These are phyloP conservation scores for Glebionis coronaria DNA, from an alignment of 129 eudicot species.

Conservation along the genomic window DNA sequence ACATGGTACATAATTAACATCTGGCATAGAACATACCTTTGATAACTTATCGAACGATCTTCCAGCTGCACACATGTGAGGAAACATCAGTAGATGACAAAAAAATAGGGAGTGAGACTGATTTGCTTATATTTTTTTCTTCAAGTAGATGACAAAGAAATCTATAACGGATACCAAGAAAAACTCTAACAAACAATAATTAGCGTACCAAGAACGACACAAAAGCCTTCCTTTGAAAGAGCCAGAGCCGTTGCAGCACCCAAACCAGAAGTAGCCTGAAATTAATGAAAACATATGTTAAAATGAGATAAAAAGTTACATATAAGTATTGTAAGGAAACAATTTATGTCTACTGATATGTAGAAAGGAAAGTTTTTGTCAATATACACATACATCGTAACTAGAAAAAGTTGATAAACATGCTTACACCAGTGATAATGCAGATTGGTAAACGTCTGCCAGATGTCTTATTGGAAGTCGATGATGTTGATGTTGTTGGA, in stretches of 20 bases:
- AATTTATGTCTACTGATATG: neutral
- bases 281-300: conserved; percentile 10
- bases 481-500: conserved; percentile 23
- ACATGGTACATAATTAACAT: neutral
- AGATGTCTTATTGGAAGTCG: conserved; percentile 11
- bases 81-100: conserved; percentile 30
- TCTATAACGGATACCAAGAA: no score
- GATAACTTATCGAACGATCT: conserved; percentile 40
- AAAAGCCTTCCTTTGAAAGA: conserved; percentile 73
- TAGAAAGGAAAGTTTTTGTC: no score
- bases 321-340: neutral
- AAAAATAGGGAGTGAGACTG: conserved; percentile 11
- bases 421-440: conserved; percentile 80
- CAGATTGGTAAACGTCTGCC: conserved; percentile 48
- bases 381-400: no score
- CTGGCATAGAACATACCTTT: conserved; percentile 16
- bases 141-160: neutral
- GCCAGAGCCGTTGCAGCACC: conserved; percentile 87
- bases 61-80: conserved; percentile 74
- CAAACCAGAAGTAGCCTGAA: conserved; percentile 89
- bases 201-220: conserved; percentile 67
- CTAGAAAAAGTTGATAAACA: no score
- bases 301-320: neutral
- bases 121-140: conserved; percentile 7
- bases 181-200: no score